Evolutionary conservation across 106 monocot species (phyloP).

Genomic region (Narthecium ossifragum): DNA sequence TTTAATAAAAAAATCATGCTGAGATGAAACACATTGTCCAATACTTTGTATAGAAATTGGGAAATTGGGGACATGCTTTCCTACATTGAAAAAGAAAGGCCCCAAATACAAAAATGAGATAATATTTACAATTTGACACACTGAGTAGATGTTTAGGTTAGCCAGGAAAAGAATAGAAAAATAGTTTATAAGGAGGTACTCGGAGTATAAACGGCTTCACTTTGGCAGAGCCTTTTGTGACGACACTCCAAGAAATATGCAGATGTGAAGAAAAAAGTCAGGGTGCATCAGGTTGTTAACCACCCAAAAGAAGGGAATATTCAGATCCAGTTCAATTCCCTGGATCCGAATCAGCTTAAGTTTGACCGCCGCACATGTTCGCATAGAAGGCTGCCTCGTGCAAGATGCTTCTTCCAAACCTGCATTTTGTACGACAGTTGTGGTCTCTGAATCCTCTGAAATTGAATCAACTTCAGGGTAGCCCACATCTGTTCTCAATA

Average conservation of each 20-base stretch:
- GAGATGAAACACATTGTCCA: no score
- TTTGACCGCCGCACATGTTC: constrained; percentile 14
- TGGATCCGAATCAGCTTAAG: constrained; percentile 72
- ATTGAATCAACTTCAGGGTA: constrained; percentile 8
- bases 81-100: no score
- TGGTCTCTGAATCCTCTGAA: constrained; percentile 11
- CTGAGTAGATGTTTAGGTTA: no score
- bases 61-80: no score
- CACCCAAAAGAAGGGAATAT: constrained; percentile 80
- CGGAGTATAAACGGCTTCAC: no score
- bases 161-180: no score
- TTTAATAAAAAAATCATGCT: no score
- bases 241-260: constrained; percentile 33
- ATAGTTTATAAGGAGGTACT: no score
- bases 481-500: neutral
- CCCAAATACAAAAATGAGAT: no score
- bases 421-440: neutral
- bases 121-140: no score
- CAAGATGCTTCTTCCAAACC: neutral
- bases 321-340: constrained; percentile 61
- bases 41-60: no score
- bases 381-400: neutral
- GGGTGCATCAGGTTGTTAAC: constrained; percentile 76
- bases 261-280: constrained; percentile 83
- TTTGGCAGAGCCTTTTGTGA: neutral